phyloP scores from a whole-genome alignment of 768 basidiomycete genomes.

The Lactarius trivialis region DNA sequence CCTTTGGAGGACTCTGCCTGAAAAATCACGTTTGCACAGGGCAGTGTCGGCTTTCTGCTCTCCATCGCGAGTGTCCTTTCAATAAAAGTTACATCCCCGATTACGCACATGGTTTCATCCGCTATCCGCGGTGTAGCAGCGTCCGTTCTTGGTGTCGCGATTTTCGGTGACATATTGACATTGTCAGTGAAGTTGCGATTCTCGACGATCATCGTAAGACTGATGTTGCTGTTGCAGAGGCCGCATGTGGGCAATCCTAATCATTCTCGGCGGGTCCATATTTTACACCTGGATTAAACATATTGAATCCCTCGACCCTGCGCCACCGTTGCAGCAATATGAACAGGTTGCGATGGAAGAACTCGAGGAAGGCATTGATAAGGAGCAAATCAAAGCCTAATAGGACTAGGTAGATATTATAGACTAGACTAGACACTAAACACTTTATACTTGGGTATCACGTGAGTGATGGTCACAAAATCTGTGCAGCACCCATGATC shows the following conservation, averaged over 20 bases:
- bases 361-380: constrained; percentile 43
- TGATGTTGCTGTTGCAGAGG: constrained; percentile 43
- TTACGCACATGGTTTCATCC: constrained; percentile 96
- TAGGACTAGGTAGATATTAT: neutral
- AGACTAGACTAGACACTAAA: neutral
- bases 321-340: constrained; percentile 37
- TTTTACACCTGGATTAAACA: constrained; percentile 90
- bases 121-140: constrained; percentile 92
- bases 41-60: constrained; percentile 87
- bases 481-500: too few species aligned
- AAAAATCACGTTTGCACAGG: constrained; percentile 37
- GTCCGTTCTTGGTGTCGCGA: constrained; percentile 73
- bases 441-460: too few species aligned
- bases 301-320: constrained; percentile 44
- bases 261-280: constrained; percentile 75
- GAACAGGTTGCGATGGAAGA: constrained; percentile 62
- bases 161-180: constrained; percentile 78
- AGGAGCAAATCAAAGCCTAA: neutral
- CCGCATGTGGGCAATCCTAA: constrained; percentile 71
- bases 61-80: constrained; percentile 88
- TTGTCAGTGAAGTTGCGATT: constrained; percentile 39
- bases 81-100: constrained; percentile 96
- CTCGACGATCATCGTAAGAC: neutral
- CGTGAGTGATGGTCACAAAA: too few species aligned
- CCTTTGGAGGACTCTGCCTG: neutral